These are phyloP conservation scores for Candida ortonii DNA, from an alignment of 805 yeast genomes.

Conservation along the genomic window DNA sequence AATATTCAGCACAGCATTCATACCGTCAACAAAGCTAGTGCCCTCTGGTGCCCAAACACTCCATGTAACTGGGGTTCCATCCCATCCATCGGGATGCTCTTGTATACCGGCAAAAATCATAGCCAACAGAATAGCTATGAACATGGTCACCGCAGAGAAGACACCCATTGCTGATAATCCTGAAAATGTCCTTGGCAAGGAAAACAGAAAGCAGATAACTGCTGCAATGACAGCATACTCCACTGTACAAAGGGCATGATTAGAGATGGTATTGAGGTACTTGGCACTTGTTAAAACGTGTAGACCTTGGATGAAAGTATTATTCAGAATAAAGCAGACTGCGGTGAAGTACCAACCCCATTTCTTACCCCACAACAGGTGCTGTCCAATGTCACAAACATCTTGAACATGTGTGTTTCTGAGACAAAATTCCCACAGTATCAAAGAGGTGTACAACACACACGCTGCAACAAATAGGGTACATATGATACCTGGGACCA, in stretches of 20 bases:
- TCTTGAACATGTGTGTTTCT: constrained; percentile 49
- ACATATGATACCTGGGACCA: constrained; percentile 55
- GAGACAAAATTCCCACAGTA: constrained; percentile 52
- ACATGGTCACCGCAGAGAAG: constrained; percentile 57
- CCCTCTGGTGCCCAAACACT: constrained; percentile 50
- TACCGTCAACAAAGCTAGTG: constrained; percentile 50
- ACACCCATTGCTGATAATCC: constrained; percentile 50
- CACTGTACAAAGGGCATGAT: constrained; percentile 48
- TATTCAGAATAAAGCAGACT: constrained; percentile 50
- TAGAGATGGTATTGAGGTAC: constrained; percentile 52
- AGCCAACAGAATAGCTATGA: constrained; percentile 50
- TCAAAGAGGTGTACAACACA: constrained; percentile 55
- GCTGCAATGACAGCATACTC: constrained; percentile 50
- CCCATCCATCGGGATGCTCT: constrained; percentile 42
- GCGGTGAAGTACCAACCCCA: constrained; percentile 61
- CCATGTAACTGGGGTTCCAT: constrained; percentile 40
- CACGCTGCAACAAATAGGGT: constrained; percentile 50
- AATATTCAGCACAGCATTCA: constrained; percentile 57
- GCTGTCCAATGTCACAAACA: constrained; percentile 59
- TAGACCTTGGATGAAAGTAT: constrained; percentile 55
- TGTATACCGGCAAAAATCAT: constrained; percentile 55
- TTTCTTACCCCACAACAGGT: constrained; percentile 47
- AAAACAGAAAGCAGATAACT: constrained; percentile 47
- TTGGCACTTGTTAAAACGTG: constrained; percentile 61
- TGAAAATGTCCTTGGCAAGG: constrained; percentile 56